phyloP scores from a whole-genome alignment of 2,329 filamentous ascomycete genomes.

The Sclerotinia borealis region DNA sequence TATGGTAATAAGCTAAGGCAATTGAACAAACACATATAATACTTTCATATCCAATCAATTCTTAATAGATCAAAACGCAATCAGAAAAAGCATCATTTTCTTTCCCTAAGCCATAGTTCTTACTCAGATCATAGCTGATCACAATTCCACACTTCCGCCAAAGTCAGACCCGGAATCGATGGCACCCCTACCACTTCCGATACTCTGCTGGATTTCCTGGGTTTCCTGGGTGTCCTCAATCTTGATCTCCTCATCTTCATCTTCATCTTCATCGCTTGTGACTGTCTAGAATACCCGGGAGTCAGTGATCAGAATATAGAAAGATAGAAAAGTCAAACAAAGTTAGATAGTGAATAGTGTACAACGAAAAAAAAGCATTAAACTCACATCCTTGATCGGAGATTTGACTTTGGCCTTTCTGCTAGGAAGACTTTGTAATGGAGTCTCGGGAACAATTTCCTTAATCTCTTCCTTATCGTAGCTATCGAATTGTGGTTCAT shows the following conservation, averaged over 20 bases:
- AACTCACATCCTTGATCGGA: constrained; percentile 5
- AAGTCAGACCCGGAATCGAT: background rate
- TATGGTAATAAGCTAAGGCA: background rate
- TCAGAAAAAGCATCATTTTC: background rate
- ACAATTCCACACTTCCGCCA: background rate
- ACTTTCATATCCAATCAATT: background rate
- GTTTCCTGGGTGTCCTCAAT: background rate
- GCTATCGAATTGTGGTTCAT: background rate
- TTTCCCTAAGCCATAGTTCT: background rate
- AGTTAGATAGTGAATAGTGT: background rate
- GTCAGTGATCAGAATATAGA: background rate
- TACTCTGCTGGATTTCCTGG: background rate
- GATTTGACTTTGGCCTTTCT: background rate
- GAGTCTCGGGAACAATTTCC: background rate
- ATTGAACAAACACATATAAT: background rate
- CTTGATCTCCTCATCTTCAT: background rate
- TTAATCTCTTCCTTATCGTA: background rate
- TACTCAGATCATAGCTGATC: background rate
- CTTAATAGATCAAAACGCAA: background rate
- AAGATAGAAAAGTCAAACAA: background rate
- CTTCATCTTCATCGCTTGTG: background rate
- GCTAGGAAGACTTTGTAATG: constrained; percentile 1
- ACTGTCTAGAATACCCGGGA: background rate
- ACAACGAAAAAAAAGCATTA: background rate
- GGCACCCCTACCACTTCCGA: background rate